Conservation (phyloP, 164 flowering plant species). For the Piper betle region DNA sequence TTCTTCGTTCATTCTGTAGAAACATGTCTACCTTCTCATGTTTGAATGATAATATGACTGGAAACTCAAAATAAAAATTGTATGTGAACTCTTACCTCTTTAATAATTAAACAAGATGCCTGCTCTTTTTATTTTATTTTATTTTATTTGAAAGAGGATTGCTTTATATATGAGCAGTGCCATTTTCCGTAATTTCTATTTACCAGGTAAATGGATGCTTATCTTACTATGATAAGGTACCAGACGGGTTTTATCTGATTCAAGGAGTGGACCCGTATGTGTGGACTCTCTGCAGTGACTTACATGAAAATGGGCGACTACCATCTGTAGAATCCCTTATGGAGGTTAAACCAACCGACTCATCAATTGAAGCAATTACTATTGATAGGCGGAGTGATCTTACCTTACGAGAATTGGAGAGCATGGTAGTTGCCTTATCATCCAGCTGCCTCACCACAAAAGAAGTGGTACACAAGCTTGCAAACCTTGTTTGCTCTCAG, state of each 20-base stretch:
- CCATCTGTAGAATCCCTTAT: constrained; percentile 79
- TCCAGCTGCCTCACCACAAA: constrained; percentile 45
- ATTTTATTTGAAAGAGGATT: neutral
- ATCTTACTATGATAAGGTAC: constrained; percentile 77
- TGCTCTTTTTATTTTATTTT: too few relatives aligned
- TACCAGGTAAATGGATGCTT: constrained; percentile 84
- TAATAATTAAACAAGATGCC: too few relatives aligned
- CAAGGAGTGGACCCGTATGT: constrained; percentile 88
- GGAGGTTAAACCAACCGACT: constrained; percentile 42
- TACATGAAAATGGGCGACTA: constrained; percentile 73
- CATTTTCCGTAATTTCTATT: constrained; percentile 5
- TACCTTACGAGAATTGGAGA: constrained; percentile 57
- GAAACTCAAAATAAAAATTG: too few relatives aligned
- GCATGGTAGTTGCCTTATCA: constrained; percentile 43
- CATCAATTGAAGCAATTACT: constrained; percentile 65
- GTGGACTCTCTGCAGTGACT: constrained; percentile 78
- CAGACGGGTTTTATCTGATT: constrained; percentile 85
- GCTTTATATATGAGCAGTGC: neutral
- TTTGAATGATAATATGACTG: too few relatives aligned
- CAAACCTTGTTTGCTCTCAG: constrained; percentile 65
- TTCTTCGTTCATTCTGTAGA: too few relatives aligned
- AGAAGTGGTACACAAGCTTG: constrained; percentile 83
- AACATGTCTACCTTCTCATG: too few relatives aligned
- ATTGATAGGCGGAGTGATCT: constrained; percentile 71
- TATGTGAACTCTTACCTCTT: too few relatives aligned